Evolutionary conservation across 202 grass and related monocot genomes (phyloP).

Genomic region (Carex sylvatica): DNA sequence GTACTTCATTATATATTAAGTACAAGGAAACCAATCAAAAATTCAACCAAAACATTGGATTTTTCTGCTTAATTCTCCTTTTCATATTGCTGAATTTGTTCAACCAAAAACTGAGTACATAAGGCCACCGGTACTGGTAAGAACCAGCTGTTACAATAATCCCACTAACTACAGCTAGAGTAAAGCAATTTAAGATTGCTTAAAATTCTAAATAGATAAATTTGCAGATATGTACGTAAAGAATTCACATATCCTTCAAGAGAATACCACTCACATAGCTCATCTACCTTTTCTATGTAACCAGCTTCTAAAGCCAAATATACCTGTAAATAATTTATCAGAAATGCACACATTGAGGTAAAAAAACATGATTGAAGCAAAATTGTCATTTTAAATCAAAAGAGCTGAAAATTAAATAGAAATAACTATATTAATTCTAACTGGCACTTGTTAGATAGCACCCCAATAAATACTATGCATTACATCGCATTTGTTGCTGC

Average conservation of each 20-base stretch:
- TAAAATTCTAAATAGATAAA: not conserved
- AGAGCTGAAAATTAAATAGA: not conserved
- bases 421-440: not conserved
- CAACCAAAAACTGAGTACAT: not conserved
- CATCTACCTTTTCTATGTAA: conserved; percentile 86
- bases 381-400: too few species aligned
- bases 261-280: conserved; percentile 74
- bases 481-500: too few species aligned
- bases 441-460: not conserved
- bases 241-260: conserved; percentile 78
- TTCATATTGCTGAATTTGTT: not conserved
- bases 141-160: not conserved
- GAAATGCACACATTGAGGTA: too few species aligned
- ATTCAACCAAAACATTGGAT: too few species aligned
- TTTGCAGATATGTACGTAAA: conserved; percentile 54
- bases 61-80: not conserved
- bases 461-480: too few species aligned
- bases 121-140: not conserved
- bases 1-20: conserved; percentile 32
- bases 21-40: not conserved
- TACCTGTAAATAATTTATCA: conserved; percentile 44
- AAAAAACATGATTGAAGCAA: not conserved
- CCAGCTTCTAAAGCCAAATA: conserved; percentile 97
- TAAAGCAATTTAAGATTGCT: not conserved
- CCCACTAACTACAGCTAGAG: not conserved